Evolutionary conservation across 2,329 filamentous ascomycete genomes (phyloP), one percentile per base, ranked within the genome.

Genomic region (Atkinsonella hypoxylon): DNA sequence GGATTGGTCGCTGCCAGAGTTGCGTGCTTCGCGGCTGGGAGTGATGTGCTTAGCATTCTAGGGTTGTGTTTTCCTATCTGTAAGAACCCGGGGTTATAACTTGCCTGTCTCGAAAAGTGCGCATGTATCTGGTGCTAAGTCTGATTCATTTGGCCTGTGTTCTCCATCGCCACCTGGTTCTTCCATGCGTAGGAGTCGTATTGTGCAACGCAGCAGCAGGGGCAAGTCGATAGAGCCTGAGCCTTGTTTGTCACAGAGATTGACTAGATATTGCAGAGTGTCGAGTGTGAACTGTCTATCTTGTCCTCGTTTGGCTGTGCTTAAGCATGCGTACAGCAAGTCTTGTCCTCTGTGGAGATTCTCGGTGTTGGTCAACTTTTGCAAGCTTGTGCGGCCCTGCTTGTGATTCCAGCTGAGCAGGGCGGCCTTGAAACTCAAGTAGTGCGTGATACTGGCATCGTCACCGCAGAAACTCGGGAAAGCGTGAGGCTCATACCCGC

Each of bases 311-410:
- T 89, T 82, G 2, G 88, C 85, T 63, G 94, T 88, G 30, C 88
- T 69, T 20, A 88, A 79, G 58, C 89, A 95, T 1, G 88, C 86
- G 56, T 90, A 89, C 1, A 96, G 71, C 42, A 89, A 78, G 13
- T 81, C 79, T 18, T 73, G 70, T 2, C 55, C 57, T 31, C 59
- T 43, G 51, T 34, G 82, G 76, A 36, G 20, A 76, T 73, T 1
- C 70, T 62, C 0, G 73, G 70, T 7, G 70, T 62, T 71, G 71
- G 50, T 74, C 76, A 26, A 68, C 2, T 67, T 63, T 26, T 79
- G 70, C 2, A 95, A 74, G 59, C 83, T 87, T 44, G 81, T 73
- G 18, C 71, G 65, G n/a, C 83, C 83, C 62, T 75, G 61, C 1
- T 79, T 74, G 38, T 67, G 61, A 57, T 90, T 78, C 52, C 72